phyloP scores from a whole-genome alignment of 176 grass and related monocot genomes.

The Cenchrus purpureus region DNA sequence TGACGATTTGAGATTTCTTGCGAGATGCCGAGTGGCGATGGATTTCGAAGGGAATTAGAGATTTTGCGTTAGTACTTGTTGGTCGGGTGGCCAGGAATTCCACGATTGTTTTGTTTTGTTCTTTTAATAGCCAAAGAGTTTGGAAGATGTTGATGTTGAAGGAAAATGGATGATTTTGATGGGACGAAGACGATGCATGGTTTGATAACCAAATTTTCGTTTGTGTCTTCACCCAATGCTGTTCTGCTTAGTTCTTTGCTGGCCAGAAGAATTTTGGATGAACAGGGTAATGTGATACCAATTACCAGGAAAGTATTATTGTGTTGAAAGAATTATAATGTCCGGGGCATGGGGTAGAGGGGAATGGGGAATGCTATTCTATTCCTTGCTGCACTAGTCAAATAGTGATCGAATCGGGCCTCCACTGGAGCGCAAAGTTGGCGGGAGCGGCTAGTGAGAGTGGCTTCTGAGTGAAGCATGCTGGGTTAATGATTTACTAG shows the following conservation, averaged over 20 bases:
- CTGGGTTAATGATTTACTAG: conserved; percentile 30
- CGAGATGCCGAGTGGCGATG: conserved; percentile 11
- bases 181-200: not conserved
- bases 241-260: not conserved
- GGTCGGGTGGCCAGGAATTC: conserved; percentile 5
- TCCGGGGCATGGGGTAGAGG: conserved; percentile 8
- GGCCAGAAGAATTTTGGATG: conserved; percentile 6
- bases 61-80: conserved; percentile 20
- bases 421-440: conserved; percentile 46
- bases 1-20: conserved; percentile 14
- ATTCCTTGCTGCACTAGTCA: conserved; percentile 42
- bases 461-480: conserved; percentile 56
- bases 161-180: conserved; percentile 9
- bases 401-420: conserved; percentile 35
- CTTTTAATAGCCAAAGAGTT: conserved; percentile 34
- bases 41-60: conserved; percentile 24
- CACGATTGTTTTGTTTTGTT: not conserved
- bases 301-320: not conserved
- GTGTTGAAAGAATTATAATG: conserved; percentile 25
- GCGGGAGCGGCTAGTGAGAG: conserved; percentile 31
- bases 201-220: not conserved
- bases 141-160: conserved; percentile 16
- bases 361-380: conserved; percentile 57
- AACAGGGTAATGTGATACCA: conserved; percentile 15
- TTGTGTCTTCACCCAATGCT: conserved; percentile 1